Evolutionary conservation across 305 asterid species (phyloP), one percentile per base, ranked within the genome.

Genomic region (Lippia alba): DNA sequence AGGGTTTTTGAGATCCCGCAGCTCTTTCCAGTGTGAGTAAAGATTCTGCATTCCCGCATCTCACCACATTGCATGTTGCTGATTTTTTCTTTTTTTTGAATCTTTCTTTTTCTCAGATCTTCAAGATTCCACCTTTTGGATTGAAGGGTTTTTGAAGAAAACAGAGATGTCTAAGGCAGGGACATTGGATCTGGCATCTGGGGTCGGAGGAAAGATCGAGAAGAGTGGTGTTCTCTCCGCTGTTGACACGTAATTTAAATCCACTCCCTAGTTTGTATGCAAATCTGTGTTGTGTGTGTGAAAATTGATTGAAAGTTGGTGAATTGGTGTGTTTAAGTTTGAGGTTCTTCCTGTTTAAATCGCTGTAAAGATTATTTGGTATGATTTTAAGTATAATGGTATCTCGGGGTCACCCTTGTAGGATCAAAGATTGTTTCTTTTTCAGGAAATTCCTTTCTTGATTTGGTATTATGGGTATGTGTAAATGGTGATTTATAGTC

Each of bases 151-250:
- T 17, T 77, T 49, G 76, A 44, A 49, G 46, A 55, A 18, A 61
- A 68, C 16, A 51, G 58, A 61, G 70, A 41, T 94, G 97, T 78
- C 97, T 62, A 91, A 81, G 72, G 78, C 82, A 48, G 96, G 96
- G 64, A 69, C 97, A 60, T 71, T 94, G 87, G 94, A 89, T 89
- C 91, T 94, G 87, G 97, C 97, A 64, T 73, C 94, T 83, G 96
- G 96, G 57, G 82, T 91, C 62, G 99, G 99, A 60, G 99, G 99
- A 34, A 83, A 82, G 82, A 89, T 94, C 69, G 84, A 82, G 59
- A 94, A 94, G 81, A 71, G 73, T 50, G 89, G 85, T 2, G 97
- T 94, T 77, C 90, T 86, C 59, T 80, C 94, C 45, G 97, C 97
- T 63, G 97, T 94, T 66, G 97, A 94, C 76, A 91, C 86, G 99